These are phyloP conservation scores for Fusarium nematophilum DNA, from an alignment of 2,329 filamentous ascomycete genomes.

Conservation along the genomic window DNA sequence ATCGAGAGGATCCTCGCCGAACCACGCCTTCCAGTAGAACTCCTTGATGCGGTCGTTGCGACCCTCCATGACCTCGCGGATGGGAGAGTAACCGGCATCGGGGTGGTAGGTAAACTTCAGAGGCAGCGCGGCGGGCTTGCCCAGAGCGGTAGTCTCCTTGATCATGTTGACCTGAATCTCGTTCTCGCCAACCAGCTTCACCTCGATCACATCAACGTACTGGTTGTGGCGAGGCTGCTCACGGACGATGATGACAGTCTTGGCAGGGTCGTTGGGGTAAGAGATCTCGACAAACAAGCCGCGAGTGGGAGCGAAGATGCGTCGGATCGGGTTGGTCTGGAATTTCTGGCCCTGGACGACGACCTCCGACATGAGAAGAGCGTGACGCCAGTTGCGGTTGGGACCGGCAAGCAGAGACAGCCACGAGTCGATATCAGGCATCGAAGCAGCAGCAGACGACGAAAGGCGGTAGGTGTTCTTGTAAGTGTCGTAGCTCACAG, in stretches of 20 bases:
- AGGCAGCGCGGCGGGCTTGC: slow-evolving; percentile 82
- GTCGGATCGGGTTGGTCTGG: slow-evolving; percentile 94
- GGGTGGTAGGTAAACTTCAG: slow-evolving; percentile 94
- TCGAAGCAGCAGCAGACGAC: slow-evolving; percentile 74
- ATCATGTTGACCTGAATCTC: slow-evolving; percentile 91
- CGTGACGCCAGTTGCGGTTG: slow-evolving; percentile 91
- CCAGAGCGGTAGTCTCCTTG: slow-evolving; percentile 90
- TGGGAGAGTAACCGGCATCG: slow-evolving; percentile 96
- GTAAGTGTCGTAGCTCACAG: slow-evolving; percentile 78
- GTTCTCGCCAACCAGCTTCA: slow-evolving; percentile 78
- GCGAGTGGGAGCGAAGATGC: slow-evolving; percentile 86
- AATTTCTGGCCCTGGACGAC: slow-evolving; percentile 96
- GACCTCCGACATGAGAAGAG: slow-evolving; percentile 92
- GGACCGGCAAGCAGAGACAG: slow-evolving; percentile 87
- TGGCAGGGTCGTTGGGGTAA: slow-evolving; percentile 82
- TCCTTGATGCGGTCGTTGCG: slow-evolving; percentile 99
- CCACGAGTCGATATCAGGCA: slow-evolving; percentile 88
- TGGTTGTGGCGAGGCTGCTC: slow-evolving; percentile 90
- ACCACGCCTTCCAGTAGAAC: slow-evolving; percentile 99
- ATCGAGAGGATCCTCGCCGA: slow-evolving; percentile 85
- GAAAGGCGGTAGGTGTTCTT: slow-evolving; percentile 90
- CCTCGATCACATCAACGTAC: slow-evolving; percentile 88
- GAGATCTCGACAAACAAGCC: slow-evolving; percentile 91
- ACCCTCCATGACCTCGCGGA: slow-evolving; percentile 93
- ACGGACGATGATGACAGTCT: slow-evolving; percentile 86